phyloP scores from a whole-genome alignment of 768 basidiomycete species.

The Mrakia gelida region DNA sequence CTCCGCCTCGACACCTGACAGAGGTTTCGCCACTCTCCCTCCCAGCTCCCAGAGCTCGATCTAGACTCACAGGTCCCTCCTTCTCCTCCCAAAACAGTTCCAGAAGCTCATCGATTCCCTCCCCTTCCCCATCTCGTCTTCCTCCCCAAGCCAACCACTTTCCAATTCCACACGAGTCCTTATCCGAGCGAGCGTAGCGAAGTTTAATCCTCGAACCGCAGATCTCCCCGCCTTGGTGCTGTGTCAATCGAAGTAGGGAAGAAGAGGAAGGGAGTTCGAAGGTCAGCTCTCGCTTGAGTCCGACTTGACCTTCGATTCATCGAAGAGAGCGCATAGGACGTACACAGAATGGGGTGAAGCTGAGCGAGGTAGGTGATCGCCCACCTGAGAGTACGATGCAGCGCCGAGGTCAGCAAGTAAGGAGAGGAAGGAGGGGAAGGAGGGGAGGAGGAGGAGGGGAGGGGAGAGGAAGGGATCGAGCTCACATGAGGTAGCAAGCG shows the following conservation, averaged over 20 bases:
- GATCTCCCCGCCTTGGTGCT: constrained; percentile 36
- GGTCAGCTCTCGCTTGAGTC: constrained; percentile 10
- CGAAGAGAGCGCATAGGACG: constrained; percentile 40
- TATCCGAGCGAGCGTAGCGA: neutral
- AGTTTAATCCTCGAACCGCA: constrained; percentile 34
- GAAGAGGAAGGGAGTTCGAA: neutral
- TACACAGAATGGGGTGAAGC: constrained; percentile 82
- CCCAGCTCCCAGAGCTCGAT: neutral
- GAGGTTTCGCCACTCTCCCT: neutral
- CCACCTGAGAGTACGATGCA: constrained; percentile 52
- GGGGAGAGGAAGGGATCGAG: neutral
- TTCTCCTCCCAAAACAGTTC: neutral
- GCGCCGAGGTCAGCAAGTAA: neutral
- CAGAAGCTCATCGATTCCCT: constrained; percentile 12
- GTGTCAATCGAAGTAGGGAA: neutral
- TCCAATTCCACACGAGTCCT: no score
- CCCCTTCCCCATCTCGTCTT: neutral
- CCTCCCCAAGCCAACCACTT: neutral
- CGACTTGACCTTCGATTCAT: no score
- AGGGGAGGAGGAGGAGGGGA: neutral
- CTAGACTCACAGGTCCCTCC: neutral
- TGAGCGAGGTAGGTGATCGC: constrained; percentile 95
- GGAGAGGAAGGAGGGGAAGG: neutral
- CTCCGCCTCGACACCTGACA: neutral
- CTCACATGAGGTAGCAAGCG: constrained; percentile 77